These are phyloP conservation scores for Penicillium vulpinum DNA, from an alignment of 2,329 filamentous ascomycete species.

Conservation along the genomic window DNA sequence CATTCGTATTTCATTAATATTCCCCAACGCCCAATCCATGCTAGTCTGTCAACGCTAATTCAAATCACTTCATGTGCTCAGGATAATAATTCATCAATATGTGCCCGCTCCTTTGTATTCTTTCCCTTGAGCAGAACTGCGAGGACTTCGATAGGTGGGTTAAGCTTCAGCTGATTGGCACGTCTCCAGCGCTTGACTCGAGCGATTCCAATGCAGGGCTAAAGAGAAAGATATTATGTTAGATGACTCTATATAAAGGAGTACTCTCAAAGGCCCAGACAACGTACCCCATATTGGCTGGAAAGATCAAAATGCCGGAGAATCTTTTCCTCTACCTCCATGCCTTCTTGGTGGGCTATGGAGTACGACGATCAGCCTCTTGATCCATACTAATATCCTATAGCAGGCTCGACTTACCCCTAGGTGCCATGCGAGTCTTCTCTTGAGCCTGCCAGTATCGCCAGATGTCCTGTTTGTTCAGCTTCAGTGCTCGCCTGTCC, in stretches of 20 bases:
- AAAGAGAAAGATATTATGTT: conserved; percentile 9
- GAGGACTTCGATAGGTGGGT: conserved; percentile 85
- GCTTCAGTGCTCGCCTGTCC: conserved; percentile 56
- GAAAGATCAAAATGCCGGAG: conserved; percentile 90
- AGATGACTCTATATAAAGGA: neutral
- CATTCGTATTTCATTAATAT: conserved; percentile 6
- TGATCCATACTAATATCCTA: neutral
- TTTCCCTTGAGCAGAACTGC: conserved; percentile 73
- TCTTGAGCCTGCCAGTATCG: conserved; percentile 78
- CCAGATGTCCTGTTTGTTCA: conserved; percentile 68
- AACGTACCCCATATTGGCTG: conserved; percentile 85
- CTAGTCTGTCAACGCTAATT: neutral
- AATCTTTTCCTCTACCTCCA: conserved; percentile 78
- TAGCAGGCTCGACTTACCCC: conserved; percentile 42
- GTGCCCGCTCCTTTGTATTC: conserved; percentile 60
- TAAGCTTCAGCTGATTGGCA: conserved; percentile 77
- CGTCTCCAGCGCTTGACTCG: conserved; percentile 84
- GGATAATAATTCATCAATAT: conserved; percentile 53
- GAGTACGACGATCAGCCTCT: neutral
- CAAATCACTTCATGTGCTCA: conserved; percentile 14
- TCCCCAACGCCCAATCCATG: conserved; percentile 11
- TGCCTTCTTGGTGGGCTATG: conserved; percentile 70
- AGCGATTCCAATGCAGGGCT: conserved; percentile 86
- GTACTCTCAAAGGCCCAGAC: neutral
- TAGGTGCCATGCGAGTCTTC: conserved; percentile 62